These are phyloP conservation scores for Leccinum uliginosum DNA, from an alignment of 768 basidiomycete species.

Conservation along the genomic window DNA sequence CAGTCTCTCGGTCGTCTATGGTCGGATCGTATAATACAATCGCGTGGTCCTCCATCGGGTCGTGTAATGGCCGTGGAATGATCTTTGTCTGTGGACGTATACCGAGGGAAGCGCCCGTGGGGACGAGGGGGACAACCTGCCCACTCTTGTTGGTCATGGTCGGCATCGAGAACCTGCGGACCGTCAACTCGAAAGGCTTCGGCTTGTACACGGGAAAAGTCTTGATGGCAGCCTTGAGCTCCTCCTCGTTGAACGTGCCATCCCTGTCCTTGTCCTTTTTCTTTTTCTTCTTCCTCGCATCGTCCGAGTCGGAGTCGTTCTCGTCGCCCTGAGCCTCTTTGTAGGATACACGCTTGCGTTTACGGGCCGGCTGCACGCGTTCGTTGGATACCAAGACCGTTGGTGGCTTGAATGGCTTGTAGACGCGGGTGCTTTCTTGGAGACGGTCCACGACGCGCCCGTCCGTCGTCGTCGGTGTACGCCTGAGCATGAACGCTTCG, in stretches of 20 bases:
- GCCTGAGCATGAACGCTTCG: conserved; percentile 55
- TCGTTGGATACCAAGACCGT: conserved; percentile 41
- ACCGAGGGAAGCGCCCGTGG: conserved; percentile 76
- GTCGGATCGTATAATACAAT: conserved; percentile 98
- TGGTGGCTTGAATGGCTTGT: conserved; percentile 80
- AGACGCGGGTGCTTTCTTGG: conserved; percentile 67
- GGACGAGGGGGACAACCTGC: conserved; percentile 46
- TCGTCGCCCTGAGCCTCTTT: conserved; percentile 61
- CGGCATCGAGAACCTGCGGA: conserved; percentile 80
- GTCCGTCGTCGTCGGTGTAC: conserved; percentile 64
- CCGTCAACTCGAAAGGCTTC: conserved; percentile 61
- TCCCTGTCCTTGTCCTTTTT: conserved; percentile 60
- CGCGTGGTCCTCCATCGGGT: conserved; percentile 97
- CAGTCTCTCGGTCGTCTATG: conserved; percentile 86
- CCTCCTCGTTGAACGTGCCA: conserved; percentile 59
- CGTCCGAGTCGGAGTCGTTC: conserved; percentile 54
- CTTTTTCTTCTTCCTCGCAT: conserved; percentile 53
- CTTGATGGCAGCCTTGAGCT: conserved; percentile 56
- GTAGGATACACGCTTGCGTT: conserved; percentile 87
- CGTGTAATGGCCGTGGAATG: conserved; percentile 88
- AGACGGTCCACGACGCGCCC: conserved; percentile 65
- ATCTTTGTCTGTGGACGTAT: conserved; percentile 76
- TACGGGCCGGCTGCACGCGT: conserved; percentile 64
- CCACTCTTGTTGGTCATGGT: conserved; percentile 72
- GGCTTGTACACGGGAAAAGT: conserved; percentile 78